Conservation (phyloP, 78 protist species). For the Dictyostelium firmibasis region DNA sequence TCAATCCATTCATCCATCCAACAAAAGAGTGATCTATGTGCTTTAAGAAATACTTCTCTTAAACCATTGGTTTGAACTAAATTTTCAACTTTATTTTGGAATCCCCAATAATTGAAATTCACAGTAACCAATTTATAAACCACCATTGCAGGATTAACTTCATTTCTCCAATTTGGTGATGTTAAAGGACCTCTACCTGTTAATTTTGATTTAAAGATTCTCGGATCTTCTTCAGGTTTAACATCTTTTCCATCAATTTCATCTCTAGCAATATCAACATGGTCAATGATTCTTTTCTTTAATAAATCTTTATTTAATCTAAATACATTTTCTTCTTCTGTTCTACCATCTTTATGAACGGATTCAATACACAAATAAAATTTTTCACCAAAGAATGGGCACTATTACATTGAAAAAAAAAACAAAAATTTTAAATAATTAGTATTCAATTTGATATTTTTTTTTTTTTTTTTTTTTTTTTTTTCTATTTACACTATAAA, state of each 20-base stretch:
- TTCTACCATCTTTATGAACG: slow-evolving; percentile 46
- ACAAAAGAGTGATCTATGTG: slow-evolving; percentile 88
- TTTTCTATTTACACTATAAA: slow-evolving; percentile 12
- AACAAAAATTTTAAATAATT: no score
- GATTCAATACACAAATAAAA: slow-evolving; percentile 79
- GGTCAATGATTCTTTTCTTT: slow-evolving; percentile 66
- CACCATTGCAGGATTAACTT: slow-evolving; percentile 68
- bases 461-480: background rate
- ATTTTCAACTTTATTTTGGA: slow-evolving; percentile 86
- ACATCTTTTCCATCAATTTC: slow-evolving; percentile 65
- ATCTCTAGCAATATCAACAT: slow-evolving; percentile 85
- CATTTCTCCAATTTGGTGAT: slow-evolving; percentile 48
- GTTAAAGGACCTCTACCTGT: slow-evolving; percentile 88
- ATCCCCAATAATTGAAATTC: slow-evolving; percentile 88
- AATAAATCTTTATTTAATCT: background rate
- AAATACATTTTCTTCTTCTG: slow-evolving; percentile 74
- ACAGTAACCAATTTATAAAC: slow-evolving; percentile 84
- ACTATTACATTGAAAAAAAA: background rate
- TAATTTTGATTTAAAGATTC: slow-evolving; percentile 46
- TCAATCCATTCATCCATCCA: slow-evolving; percentile 92
- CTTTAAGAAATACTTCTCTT: slow-evolving; percentile 39
- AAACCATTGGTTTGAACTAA: slow-evolving; percentile 60
- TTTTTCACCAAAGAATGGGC: slow-evolving; percentile 82
- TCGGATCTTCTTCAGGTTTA: slow-evolving; percentile 86
- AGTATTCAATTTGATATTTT: background rate